Evolutionary conservation across 176 grass and related monocot species (phyloP), one percentile per base, ranked within the genome.

Genomic region (Rhynchospora breviuscula): DNA sequence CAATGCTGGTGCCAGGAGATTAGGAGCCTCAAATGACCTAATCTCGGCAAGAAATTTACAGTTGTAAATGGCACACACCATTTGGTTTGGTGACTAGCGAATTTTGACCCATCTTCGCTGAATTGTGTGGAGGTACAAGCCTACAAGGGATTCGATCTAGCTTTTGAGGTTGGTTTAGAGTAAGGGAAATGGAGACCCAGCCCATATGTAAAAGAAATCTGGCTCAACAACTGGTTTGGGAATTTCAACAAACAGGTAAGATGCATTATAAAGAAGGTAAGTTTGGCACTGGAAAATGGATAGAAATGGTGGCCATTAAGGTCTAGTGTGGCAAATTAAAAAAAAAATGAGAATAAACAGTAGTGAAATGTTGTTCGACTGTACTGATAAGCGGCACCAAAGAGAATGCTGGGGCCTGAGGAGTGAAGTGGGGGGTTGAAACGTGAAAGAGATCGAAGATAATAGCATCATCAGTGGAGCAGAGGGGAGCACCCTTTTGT

Each of bases 181-280:
- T 90, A 86, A 26, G 60, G 72, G 78, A 93, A n/a, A 94, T 21
- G 95, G 95, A 18, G 89, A 92, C 13, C 92, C 95, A n/a, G 87
- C 83, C 90, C 95, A 95, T 74, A 98, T 86, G n/a, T 89, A 90
- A 79, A 94, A 94, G 18, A 87, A 89, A 22, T 93, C 92, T 2
- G 95, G 89, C 86, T 90, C 95, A 79, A 90, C 90, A 86, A 88
- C 92, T 98, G 87, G 68, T 23, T 62, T 59, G 63, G 26, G 21
- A 62, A 84, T 68, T 84, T 57, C 53, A 85, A 91, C 70, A 90
- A 63, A 84, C 18, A 61, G 61, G 66, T 26, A 44, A 43, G 26
- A 25, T 54, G 47, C 7, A 23, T 19, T 52, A 72, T 31, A 49
- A 85, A 59, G 11, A 1, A 59, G 26, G 43, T 46, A 15, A 45